Percentiles rank a stretch among this genome's conserved stretches.
Evolutionary conservation across 768 basidiomycete species (phyloP).

Genomic region (Mycena amicta): DNA sequence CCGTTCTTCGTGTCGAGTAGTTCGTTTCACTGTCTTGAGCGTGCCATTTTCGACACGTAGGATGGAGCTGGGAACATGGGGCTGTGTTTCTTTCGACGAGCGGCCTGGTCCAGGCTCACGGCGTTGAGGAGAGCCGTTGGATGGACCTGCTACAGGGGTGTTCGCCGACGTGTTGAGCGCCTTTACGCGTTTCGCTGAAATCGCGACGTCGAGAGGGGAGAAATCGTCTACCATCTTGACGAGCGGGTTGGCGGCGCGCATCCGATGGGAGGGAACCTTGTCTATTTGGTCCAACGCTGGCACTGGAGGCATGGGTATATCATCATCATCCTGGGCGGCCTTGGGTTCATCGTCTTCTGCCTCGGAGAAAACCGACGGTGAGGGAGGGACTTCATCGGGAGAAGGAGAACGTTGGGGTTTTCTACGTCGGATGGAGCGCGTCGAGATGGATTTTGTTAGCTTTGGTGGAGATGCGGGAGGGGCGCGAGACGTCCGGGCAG

Average conservation of each 20-base stretch:
- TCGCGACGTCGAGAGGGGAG: constrained; percentile 39
- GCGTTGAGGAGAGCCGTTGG: constrained; percentile 6
- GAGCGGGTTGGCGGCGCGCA: constrained; percentile 52
- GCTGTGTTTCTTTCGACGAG: constrained; percentile 44
- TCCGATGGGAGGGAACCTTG: constrained; percentile 45
- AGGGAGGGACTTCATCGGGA: background rate
- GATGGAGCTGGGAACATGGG: constrained; percentile 46
- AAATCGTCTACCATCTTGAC: constrained; percentile 56
- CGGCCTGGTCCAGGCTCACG: constrained; percentile 54
- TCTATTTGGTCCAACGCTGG: background rate
- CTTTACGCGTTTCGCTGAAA: constrained; percentile 53
- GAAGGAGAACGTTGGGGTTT: background rate
- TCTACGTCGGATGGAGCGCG: background rate
- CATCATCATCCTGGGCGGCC: background rate
- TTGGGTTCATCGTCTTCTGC: background rate
- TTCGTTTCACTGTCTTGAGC: constrained; percentile 54
- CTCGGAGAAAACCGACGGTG: background rate
- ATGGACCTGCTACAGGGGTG: constrained; percentile 9
- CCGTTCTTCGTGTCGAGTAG: constrained; percentile 6
- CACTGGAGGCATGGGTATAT: background rate
- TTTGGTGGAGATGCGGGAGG: background rate
- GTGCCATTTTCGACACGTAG: constrained; percentile 55
- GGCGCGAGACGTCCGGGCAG: constrained; percentile 5
- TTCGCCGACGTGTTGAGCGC: constrained; percentile 7
- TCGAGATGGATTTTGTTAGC: background rate